Percentiles rank a stretch among this genome's conserved stretches.
These are phyloP conservation scores for Mycoemilia scoparia DNA, from an alignment of 192 early-diverging fungal species.

Conservation along the genomic window DNA sequence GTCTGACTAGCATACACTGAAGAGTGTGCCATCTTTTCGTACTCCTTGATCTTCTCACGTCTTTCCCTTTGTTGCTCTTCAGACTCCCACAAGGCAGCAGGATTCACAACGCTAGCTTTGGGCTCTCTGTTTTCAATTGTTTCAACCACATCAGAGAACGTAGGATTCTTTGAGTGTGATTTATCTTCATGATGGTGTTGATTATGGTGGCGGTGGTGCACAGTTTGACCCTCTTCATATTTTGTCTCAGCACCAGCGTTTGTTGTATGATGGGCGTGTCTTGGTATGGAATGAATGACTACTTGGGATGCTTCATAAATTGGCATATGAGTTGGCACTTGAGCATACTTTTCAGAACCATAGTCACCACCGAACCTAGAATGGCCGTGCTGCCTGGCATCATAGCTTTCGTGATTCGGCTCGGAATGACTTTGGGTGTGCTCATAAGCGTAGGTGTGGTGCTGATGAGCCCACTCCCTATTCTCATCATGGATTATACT, in stretches of 20 bases:
- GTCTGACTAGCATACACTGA: too few species aligned
- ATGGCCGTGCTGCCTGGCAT: constrained; percentile 1
- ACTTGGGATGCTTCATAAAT: constrained; percentile 27
- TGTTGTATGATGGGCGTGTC: too few species aligned
- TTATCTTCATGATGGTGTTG: neutral
- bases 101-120: constrained; percentile 29
- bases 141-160: too few species aligned
- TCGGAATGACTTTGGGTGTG: constrained; percentile 1
- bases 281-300: too few species aligned
- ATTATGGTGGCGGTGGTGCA: neutral
- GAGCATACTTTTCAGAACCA: neutral
- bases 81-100: constrained; percentile 30
- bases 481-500: neutral
- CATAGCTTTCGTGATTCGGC: neutral
- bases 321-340: constrained; percentile 8
- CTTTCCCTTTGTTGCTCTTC: constrained; percentile 21
- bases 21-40: too few species aligned
- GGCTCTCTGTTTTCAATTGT: too few species aligned
- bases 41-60: too few species aligned
- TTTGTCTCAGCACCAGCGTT: too few species aligned
- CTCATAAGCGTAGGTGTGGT: neutral
- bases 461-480: neutral
- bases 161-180: too few species aligned
- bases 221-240: too few species aligned
- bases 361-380: neutral